Evolutionary conservation across 805 yeast genomes (phyloP).

Genomic region (Wilhelminamyces savonicus): DNA sequence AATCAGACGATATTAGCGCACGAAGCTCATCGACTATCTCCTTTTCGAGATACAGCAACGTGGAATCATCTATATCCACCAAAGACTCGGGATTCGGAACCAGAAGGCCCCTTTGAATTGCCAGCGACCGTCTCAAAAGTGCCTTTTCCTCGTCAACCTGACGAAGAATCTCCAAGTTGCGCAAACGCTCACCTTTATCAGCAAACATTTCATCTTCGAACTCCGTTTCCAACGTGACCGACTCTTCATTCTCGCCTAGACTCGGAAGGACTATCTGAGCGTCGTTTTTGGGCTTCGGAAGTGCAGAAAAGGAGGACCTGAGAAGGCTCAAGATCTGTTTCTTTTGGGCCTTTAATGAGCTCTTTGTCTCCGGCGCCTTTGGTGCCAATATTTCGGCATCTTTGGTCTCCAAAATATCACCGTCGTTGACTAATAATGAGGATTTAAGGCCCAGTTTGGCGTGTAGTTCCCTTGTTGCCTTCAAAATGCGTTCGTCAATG

Average conservation of each 20-base stretch:
- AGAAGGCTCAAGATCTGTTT: conserved; percentile 3
- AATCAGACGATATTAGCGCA: conserved; percentile 37
- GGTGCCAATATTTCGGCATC: no score
- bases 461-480: conserved; percentile 27
- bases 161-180: conserved; percentile 15
- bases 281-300: conserved; percentile 37
- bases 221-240: neutral
- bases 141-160: conserved; percentile 22
- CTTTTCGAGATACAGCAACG: conserved; percentile 5
- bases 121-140: conserved; percentile 39
- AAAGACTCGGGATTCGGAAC: conserved; percentile 28
- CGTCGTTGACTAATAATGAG: no score
- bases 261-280: conserved; percentile 28
- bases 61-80: no score
- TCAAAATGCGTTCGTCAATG: conserved; percentile 27
- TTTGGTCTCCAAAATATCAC: no score
- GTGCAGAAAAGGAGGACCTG: conserved; percentile 1
- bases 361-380: neutral
- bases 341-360: conserved; percentile 6
- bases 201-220: conserved; percentile 1
- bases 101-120: conserved; percentile 37
- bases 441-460: conserved; percentile 20
- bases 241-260: conserved; percentile 15
- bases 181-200: conserved; percentile 19
- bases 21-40: conserved; percentile 25